Conservation (phyloP, 371 early-diverging fungal species). For the Mortierella sp. region DNA sequence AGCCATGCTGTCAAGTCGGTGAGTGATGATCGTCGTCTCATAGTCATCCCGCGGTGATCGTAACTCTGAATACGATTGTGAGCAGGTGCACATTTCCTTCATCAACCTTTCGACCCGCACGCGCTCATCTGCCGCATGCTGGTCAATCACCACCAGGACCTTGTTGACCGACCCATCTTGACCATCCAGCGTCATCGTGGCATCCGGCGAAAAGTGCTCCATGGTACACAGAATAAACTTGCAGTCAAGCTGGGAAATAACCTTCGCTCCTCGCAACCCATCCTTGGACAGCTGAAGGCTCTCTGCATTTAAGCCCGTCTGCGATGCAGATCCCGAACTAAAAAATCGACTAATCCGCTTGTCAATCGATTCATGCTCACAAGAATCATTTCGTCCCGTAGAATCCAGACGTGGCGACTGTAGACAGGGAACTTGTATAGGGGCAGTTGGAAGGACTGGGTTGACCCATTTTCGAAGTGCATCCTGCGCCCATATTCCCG, state of each 20-base stretch:
- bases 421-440: conserved; percentile 16
- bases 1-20: conserved; percentile 56
- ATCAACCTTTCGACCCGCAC: conserved; percentile 75
- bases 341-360: conserved; percentile 40
- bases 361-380: not conserved
- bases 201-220: not conserved
- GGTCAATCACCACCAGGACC: conserved; percentile 76
- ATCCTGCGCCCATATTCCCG: conserved; percentile 50
- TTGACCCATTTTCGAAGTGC: conserved; percentile 55
- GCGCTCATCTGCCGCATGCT: conserved; percentile 91
- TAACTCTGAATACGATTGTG: not conserved
- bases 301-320: not conserved
- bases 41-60: not conserved
- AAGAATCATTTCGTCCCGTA: not conserved
- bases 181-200: too few species aligned
- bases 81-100: conserved; percentile 49
- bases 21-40: not conserved
- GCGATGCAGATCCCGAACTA: conserved; percentile 21
- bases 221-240: conserved; percentile 74
- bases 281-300: conserved; percentile 56
- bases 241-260: conserved; percentile 76
- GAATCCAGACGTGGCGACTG: conserved; percentile 7
- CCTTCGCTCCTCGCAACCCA: conserved; percentile 51
- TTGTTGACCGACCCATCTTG: not conserved
- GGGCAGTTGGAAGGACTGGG: conserved; percentile 40